Conservation (phyloP, 805 yeast species). For the Vanderwaltozyma tropicalis region DNA sequence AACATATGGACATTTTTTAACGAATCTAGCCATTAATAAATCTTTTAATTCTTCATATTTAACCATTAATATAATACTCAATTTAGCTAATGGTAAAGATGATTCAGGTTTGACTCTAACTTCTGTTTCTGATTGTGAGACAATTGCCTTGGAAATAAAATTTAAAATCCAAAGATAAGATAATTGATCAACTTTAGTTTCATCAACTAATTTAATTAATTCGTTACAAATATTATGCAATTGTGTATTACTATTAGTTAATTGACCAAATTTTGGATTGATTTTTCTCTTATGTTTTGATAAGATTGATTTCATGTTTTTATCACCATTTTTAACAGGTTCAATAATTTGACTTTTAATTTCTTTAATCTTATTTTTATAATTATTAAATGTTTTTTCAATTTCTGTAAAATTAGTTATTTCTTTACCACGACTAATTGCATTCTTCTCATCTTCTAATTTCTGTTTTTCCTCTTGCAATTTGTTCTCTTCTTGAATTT, state of each 20-base stretch:
- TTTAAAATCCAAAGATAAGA: slow-evolving; percentile 69
- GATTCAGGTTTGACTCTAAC: slow-evolving; percentile 68
- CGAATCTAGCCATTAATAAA: slow-evolving; percentile 58
- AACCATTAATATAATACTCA: slow-evolving; percentile 46
- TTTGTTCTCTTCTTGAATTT: slow-evolving; percentile 4
- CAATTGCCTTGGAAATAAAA: slow-evolving; percentile 73
- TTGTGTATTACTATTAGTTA: slow-evolving; percentile 62
- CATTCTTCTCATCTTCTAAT: not conserved
- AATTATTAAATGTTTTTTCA: slow-evolving; percentile 36
- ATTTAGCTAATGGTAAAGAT: slow-evolving; percentile 67
- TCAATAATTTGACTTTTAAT: slow-evolving; percentile 53
- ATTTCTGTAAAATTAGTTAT: slow-evolving; percentile 27
- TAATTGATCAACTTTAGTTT: slow-evolving; percentile 38
- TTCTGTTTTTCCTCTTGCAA: slow-evolving; percentile 2
- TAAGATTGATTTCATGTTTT: slow-evolving; percentile 43
- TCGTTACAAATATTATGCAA: slow-evolving; percentile 42
- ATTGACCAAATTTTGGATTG: slow-evolving; percentile 85
- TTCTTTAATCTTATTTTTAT: slow-evolving; percentile 41
- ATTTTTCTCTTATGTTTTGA: slow-evolving; percentile 60
- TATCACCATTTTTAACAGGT: slow-evolving; percentile 40
- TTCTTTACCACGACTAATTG: slow-evolving; percentile 3
- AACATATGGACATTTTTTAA: slow-evolving; percentile 82
- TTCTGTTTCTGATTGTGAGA: slow-evolving; percentile 89
- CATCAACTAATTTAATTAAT: slow-evolving; percentile 38
- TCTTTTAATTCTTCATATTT: slow-evolving; percentile 35